A percentile compares a stretch with the other conserved stretches of the same genome.
phyloP scores from a whole-genome alignment of 345 rosid genomes.

The Pugionium cornutum region DNA sequence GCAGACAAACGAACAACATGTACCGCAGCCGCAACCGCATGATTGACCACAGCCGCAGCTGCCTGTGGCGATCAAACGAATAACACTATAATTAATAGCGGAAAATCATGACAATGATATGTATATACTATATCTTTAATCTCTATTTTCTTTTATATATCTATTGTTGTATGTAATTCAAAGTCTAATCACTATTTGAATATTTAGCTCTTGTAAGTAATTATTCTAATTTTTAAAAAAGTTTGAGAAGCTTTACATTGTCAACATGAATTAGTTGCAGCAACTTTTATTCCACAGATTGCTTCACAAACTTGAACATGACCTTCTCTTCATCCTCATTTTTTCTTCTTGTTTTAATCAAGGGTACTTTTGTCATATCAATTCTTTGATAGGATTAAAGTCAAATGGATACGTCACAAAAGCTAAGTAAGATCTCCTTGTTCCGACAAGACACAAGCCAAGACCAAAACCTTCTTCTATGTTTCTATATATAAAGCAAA shows the following conservation, averaged over 20 bases:
- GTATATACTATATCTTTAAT: neutral
- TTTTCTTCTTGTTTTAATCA: slow-evolving; percentile 22
- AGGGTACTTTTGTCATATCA: slow-evolving; percentile 17
- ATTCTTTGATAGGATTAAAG: slow-evolving; percentile 18
- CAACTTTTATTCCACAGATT: slow-evolving; percentile 42
- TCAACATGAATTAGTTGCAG: slow-evolving; percentile 45
- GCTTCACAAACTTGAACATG: slow-evolving; percentile 43
- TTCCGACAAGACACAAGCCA: slow-evolving; percentile 39
- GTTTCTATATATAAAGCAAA: slow-evolving; percentile 30
- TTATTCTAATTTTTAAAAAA: slow-evolving; percentile 1
- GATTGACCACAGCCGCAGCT: too few species aligned
- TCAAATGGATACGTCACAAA: slow-evolving; percentile 37
- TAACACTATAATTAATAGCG: too few species aligned
- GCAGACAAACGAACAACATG: too few species aligned
- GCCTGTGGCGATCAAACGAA: too few species aligned
- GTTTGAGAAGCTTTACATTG: slow-evolving; percentile 23
- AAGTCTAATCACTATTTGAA: slow-evolving; percentile 1
- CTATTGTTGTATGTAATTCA: neutral
- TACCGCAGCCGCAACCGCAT: too few species aligned
- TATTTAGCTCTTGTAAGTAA: slow-evolving; percentile 26
- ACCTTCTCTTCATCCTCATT: neutral
- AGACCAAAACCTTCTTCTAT: slow-evolving; percentile 27
- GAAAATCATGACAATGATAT: slow-evolving; percentile 6
- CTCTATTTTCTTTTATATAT: neutral
- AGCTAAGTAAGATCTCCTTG: slow-evolving; percentile 34